phyloP scores from a whole-genome alignment of 2,329 filamentous ascomycete species.

The Alternaria sp. region DNA sequence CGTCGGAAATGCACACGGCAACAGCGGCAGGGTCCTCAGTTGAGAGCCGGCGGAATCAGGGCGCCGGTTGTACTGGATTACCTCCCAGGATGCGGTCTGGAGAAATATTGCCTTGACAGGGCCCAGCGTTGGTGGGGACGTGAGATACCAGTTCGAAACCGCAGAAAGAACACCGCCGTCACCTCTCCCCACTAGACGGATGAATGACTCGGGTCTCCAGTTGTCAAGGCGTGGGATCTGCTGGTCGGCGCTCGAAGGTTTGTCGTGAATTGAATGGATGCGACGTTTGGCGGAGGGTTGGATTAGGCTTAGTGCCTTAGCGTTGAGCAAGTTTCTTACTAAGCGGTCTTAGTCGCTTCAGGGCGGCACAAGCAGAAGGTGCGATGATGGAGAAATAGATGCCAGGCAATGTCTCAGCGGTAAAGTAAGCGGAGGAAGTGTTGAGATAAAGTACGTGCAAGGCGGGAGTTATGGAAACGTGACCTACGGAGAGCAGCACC shows the following conservation, averaged over 20 bases:
- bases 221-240: conserved; percentile 28
- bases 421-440: background rate
- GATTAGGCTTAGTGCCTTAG: conserved; percentile 25
- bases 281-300: conserved; percentile 19
- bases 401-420: background rate
- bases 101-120: background rate
- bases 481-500: conserved; percentile 1
- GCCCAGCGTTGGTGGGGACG: conserved; percentile 15
- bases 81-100: conserved; percentile 4
- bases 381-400: background rate
- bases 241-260: conserved; percentile 20
- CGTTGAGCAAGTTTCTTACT: conserved; percentile 32
- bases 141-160: conserved; percentile 16
- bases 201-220: conserved; percentile 19
- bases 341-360: conserved; percentile 18
- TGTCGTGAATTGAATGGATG: conserved; percentile 26
- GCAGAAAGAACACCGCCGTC: conserved; percentile 14
- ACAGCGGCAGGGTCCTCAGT: conserved; percentile 11
- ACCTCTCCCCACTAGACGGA: conserved; percentile 12
- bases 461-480: background rate
- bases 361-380: conserved; percentile 3
- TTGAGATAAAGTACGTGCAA: background rate
- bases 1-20: conserved; percentile 4
- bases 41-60: conserved; percentile 1
- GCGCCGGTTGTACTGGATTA: conserved; percentile 4